phyloP scores from a whole-genome alignment of 345 rosid species.

The Citrus maxima region DNA sequence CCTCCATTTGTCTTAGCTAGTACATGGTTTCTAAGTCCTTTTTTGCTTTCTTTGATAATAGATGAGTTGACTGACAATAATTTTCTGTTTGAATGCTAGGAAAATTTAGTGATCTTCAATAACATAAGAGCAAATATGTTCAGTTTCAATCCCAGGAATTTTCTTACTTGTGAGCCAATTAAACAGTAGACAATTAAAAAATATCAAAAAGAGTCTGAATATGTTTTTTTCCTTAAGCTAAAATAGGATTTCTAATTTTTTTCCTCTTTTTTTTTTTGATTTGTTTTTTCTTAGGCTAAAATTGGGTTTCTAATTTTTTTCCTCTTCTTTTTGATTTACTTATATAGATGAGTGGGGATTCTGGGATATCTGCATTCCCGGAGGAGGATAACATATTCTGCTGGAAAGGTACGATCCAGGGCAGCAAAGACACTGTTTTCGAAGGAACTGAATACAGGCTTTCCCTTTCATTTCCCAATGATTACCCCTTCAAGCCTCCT shows the following conservation, averaged over 20 bases:
- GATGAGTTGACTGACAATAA: too few relatives aligned
- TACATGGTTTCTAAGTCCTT: too few relatives aligned
- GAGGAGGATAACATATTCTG: constrained; percentile 95
- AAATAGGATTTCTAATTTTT: too few relatives aligned
- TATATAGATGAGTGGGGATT: constrained; percentile 82
- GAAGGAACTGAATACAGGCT: constrained; percentile 91
- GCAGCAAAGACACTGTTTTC: constrained; percentile 91
- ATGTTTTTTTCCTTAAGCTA: too few relatives aligned
- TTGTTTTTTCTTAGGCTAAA: not conserved
- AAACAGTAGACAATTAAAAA: too few relatives aligned
- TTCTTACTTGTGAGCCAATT: not conserved
- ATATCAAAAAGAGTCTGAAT: too few relatives aligned
- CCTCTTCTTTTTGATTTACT: not conserved
- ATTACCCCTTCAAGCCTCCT: constrained; percentile 93
- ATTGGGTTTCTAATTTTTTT: not conserved
- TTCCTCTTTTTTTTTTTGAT: too few relatives aligned
- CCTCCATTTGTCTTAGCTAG: not conserved
- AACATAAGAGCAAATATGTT: too few relatives aligned
- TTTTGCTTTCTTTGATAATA: too few relatives aligned
- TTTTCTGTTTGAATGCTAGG: not conserved
- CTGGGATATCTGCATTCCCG: constrained; percentile 96
- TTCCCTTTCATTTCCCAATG: constrained; percentile 77
- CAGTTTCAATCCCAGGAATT: not conserved
- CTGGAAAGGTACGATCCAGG: constrained; percentile 91
- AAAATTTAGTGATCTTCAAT: too few relatives aligned